phyloP scores from a whole-genome alignment of 1,139 yeast species.

The Ogataea hybrid region DNA sequence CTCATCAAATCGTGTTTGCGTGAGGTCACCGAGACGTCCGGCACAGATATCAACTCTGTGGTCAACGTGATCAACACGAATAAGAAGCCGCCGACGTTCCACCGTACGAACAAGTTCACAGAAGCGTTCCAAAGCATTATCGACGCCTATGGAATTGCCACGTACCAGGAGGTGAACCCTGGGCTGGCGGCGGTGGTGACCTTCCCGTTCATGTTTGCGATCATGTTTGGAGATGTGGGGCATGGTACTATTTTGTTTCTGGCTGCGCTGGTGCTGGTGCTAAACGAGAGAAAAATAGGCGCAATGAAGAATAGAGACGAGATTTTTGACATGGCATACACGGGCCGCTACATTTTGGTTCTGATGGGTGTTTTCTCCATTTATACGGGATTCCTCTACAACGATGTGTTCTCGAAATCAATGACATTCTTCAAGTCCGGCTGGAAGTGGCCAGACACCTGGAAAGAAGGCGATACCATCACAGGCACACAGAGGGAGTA shows the following conservation, averaged over 20 bases:
- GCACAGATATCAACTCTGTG: slow-evolving; percentile 67
- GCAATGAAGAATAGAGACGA: slow-evolving; percentile 78
- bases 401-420: slow-evolving; percentile 88
- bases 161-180: slow-evolving; percentile 94
- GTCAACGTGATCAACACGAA: slow-evolving; percentile 79
- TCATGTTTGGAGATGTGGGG: slow-evolving; percentile 98
- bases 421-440: slow-evolving; percentile 84
- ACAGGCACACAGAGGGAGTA: too few species aligned
- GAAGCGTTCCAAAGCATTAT: slow-evolving; percentile 88
- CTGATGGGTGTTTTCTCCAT: slow-evolving; percentile 93
- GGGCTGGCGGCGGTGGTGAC: slow-evolving; percentile 94
- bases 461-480: slow-evolving; percentile 60
- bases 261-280: slow-evolving; percentile 68
- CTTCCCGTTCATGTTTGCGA: slow-evolving; percentile 98
- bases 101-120: slow-evolving; percentile 88
- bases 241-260: slow-evolving; percentile 82
- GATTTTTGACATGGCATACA: slow-evolving; percentile 93
- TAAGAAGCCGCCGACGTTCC: slow-evolving; percentile 90
- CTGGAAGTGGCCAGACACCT: slow-evolving; percentile 86
- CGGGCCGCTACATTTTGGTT: slow-evolving; percentile 85
- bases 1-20: slow-evolving; percentile 46
- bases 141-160: slow-evolving; percentile 93
- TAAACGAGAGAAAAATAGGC: slow-evolving; percentile 64
- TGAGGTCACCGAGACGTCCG: slow-evolving; percentile 56
- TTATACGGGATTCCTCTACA: slow-evolving; percentile 90